phyloP scores from a whole-genome alignment of 1,139 yeast genomes.

The Saccharomyces pastorianus region DNA sequence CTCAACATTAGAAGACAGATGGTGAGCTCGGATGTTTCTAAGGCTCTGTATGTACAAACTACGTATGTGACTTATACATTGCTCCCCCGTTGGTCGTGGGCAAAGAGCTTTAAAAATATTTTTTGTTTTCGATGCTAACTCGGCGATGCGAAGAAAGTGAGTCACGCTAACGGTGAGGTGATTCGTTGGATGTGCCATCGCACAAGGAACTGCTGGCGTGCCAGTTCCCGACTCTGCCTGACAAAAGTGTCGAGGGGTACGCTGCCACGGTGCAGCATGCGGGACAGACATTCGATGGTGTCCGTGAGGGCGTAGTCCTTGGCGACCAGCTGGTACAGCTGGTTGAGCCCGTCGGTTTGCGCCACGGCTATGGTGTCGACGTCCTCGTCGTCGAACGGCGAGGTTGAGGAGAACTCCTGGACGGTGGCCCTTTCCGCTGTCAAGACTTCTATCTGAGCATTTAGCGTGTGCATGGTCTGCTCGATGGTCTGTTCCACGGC shows the following conservation, averaged over 20 bases:
- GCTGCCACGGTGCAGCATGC: constrained; percentile 45
- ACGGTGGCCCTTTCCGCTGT: constrained; percentile 4
- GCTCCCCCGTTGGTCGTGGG: neutral
- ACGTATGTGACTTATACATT: neutral
- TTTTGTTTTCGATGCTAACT: neutral
- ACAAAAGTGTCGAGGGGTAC: constrained; percentile 19
- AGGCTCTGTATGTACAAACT: neutral
- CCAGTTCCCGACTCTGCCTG: constrained; percentile 51
- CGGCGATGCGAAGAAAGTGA: constrained; percentile 1
- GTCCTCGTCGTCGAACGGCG: constrained; percentile 5
- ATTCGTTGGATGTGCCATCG: constrained; percentile 38
- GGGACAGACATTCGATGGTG: constrained; percentile 52
- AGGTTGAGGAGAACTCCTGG: neutral
- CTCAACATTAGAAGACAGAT: constrained; percentile 4
- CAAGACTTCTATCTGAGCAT: constrained; percentile 5
- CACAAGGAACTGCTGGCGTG: constrained; percentile 63
- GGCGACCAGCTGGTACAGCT: constrained; percentile 58
- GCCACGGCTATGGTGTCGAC: constrained; percentile 4
- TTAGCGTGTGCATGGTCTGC: constrained; percentile 2
- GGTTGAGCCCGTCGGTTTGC: constrained; percentile 30
- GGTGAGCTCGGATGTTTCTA: neutral
- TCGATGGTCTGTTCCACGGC: neutral
- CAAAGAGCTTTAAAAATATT: neutral
- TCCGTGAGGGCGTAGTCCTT: constrained; percentile 67
- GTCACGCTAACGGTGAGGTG: constrained; percentile 4